A percentile compares a stretch with the other conserved stretches of the same genome.
phyloP scores from a whole-genome alignment of 495 filamentous ascomycete genomes.

The Parmelia sp. region DNA sequence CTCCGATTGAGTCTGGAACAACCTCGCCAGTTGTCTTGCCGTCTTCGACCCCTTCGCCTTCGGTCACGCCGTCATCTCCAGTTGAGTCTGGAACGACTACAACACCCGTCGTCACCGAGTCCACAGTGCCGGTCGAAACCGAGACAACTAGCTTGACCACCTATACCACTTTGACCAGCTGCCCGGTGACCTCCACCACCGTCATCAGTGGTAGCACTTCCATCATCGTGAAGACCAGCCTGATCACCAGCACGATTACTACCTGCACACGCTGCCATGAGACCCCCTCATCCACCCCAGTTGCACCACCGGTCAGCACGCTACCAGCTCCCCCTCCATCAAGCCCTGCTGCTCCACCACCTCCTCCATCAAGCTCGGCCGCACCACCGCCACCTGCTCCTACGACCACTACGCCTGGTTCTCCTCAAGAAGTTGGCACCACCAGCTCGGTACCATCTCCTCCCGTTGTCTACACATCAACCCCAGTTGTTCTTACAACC shows the following conservation, averaged over 20 bases:
- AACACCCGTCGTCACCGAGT: not conserved
- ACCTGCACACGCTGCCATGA: constrained; percentile 3
- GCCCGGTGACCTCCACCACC: constrained; percentile 10
- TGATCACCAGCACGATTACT: constrained; percentile 2
- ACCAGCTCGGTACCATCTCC: constrained; percentile 1
- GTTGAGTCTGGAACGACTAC: not conserved
- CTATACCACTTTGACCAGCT: constrained; percentile 11
- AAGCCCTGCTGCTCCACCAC: not conserved
- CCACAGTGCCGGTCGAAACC: not conserved
- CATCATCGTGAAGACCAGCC: not conserved
- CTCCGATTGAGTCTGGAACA: not conserved
- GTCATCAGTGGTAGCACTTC: constrained; percentile 2
- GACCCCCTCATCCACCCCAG: not conserved
- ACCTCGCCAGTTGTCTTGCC: constrained; percentile 4
- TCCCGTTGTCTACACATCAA: constrained; percentile 2
- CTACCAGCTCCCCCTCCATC: not conserved
- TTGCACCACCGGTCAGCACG: not conserved
- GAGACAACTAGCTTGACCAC: constrained; percentile 35
- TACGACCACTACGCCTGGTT: not conserved
- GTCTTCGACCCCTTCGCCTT: not conserved
- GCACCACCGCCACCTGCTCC: not conserved
- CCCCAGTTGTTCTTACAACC: not conserved
- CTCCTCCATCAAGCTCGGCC: not conserved
- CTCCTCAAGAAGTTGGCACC: not conserved
- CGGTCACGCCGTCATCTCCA: not conserved